Evolutionary conservation across 768 basidiomycete genomes (phyloP).

Genomic region (Russula ochroleuca): DNA sequence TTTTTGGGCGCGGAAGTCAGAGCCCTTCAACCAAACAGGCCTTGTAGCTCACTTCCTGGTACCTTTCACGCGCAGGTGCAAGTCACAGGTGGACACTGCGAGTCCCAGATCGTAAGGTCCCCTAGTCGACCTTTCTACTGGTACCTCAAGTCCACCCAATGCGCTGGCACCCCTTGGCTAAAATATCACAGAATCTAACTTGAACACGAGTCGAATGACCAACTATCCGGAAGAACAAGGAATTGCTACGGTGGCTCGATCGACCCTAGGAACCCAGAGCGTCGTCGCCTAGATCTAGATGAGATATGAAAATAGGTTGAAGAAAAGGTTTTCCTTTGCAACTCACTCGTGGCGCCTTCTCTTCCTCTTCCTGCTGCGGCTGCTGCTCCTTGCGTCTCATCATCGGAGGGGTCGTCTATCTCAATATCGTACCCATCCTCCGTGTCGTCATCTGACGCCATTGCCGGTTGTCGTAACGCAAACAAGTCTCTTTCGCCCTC

Average conservation of each 20-base stretch:
- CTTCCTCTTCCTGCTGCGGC: background rate
- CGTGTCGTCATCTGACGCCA: conserved; percentile 32
- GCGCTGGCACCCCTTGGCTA: background rate
- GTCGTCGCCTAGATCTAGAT: background rate
- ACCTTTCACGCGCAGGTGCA: no score
- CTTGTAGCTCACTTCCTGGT: background rate
- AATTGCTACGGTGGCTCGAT: conserved; percentile 2
- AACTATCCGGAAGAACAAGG: conserved; percentile 6
- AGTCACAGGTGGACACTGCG: no score
- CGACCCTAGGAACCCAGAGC: background rate
- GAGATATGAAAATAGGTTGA: background rate
- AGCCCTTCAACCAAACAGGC: no score
- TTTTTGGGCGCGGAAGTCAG: no score
- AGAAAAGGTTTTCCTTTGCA: background rate
- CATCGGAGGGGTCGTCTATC: conserved; percentile 10
- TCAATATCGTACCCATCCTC: conserved; percentile 29
- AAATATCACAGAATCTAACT: background rate
- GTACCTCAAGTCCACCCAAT: background rate
- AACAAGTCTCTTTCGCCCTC: conserved; percentile 61
- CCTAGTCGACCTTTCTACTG: no score
- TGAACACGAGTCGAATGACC: no score
- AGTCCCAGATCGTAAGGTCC: no score
- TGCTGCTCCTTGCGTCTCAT: background rate
- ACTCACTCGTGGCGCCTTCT: background rate
- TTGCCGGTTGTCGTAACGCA: conserved; percentile 39